phyloP scores from a whole-genome alignment of 2,329 filamentous ascomycete genomes.

The Coniochaeta hoffmannii region DNA sequence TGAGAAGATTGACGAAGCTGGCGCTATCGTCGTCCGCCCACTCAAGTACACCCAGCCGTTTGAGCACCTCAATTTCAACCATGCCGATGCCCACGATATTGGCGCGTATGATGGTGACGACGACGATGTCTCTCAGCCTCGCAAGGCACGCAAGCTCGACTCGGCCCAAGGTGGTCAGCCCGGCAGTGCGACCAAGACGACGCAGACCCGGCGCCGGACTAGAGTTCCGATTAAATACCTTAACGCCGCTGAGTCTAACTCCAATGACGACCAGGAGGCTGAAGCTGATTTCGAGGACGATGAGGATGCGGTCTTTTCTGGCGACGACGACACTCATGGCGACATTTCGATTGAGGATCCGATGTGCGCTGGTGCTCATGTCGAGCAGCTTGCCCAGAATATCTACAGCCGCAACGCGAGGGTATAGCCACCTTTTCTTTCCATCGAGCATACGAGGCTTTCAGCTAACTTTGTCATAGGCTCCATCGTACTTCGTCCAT shows the following conservation, averaged over 20 bases:
- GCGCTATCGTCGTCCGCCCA: background rate
- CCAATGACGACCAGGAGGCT: background rate
- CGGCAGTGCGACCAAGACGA: constrained; percentile 2
- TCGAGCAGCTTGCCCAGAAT: background rate
- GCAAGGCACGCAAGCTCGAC: background rate
- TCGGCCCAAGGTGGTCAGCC: too few species aligned
- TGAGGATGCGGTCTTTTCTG: background rate
- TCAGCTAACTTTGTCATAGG: background rate
- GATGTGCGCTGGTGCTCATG: background rate
- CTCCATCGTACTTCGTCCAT: background rate
- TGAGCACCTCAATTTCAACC: constrained; percentile 1
- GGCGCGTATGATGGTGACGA: constrained; percentile 5
- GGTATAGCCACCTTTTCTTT: background rate
- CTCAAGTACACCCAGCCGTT: background rate
- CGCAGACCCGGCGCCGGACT: background rate
- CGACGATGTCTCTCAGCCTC: background rate
- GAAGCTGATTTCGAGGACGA: background rate
- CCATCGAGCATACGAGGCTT: background rate
- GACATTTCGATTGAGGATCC: background rate
- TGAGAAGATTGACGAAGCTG: constrained; percentile 2
- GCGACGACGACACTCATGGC: background rate
- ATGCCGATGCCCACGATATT: constrained; percentile 5
- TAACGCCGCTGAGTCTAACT: background rate
- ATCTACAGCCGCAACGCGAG: background rate
- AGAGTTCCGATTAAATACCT: background rate